These are phyloP conservation scores for Jamesozyma rosinii DNA, from an alignment of 805 yeast species.

Conservation along the genomic window DNA sequence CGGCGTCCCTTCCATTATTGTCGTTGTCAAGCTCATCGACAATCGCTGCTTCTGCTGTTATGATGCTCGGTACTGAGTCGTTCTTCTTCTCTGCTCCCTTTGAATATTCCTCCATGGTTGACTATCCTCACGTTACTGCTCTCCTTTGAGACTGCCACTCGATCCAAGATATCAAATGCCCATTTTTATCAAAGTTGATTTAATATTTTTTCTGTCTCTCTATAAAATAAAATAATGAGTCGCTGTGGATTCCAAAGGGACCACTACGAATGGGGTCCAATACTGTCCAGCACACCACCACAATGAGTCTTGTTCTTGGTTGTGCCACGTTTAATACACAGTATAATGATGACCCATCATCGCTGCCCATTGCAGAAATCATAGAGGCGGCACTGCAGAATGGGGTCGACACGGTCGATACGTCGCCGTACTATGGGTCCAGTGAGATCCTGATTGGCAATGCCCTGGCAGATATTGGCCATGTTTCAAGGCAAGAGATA, in stretches of 20 bases:
- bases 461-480: conserved; percentile 39
- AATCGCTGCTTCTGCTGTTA: too few species aligned
- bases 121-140: too few species aligned
- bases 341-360: conserved; percentile 60
- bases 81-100: not conserved
- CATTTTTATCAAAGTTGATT: too few species aligned
- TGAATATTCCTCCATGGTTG: not conserved
- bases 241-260: too few species aligned
- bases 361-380: conserved; percentile 49
- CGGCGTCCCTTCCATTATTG: not conserved
- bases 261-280: too few species aligned
- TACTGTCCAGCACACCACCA: too few species aligned
- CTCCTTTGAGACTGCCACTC: too few species aligned
- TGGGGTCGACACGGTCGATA: conserved; percentile 75
- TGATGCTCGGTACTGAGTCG: too few species aligned
- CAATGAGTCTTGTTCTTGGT: conserved; percentile 49
- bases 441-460: conserved; percentile 68
- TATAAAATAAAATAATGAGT: too few species aligned
- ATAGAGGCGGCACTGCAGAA: conserved; percentile 48
- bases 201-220: too few species aligned
- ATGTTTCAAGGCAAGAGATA: conserved; percentile 46
- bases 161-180: too few species aligned
- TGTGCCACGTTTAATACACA: conserved; percentile 84
- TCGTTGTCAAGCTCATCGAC: not conserved
- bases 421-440: conserved; percentile 90